Evolutionary conservation across 176 grass and related monocot genomes (phyloP).

Genomic region (Cenchrus purpureus): DNA sequence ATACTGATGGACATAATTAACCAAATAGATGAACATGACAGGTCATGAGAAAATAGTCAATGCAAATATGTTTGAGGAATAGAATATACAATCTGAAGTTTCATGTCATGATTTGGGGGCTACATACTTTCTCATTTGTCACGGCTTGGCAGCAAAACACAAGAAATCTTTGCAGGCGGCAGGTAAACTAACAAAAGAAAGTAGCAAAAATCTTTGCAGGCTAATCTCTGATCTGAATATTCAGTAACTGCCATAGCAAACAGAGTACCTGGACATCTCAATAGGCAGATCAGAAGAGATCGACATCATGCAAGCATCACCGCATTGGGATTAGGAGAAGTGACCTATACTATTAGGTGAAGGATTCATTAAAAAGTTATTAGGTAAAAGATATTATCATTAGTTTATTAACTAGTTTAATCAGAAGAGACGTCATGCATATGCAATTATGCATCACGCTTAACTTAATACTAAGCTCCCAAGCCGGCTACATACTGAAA

Average conservation of each 20-base stretch:
- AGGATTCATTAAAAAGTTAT: too few relatives aligned
- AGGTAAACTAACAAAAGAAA: background rate
- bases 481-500: background rate
- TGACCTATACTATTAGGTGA: too few relatives aligned
- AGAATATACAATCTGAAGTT: too few relatives aligned
- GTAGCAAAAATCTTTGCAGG: background rate
- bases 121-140: background rate
- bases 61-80: too few relatives aligned
- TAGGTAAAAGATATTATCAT: background rate
- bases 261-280: background rate
- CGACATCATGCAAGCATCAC: background rate
- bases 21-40: too few relatives aligned
- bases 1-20: too few relatives aligned
- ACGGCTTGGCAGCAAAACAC: background rate
- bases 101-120: background rate
- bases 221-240: background rate
- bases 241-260: background rate
- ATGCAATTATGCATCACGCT: too few relatives aligned
- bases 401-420: background rate
- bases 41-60: too few relatives aligned
- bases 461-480: background rate
- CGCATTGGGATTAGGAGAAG: too few relatives aligned
- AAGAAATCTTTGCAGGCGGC: slow-evolving; percentile 1
- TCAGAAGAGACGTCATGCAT: background rate
- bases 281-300: background rate